Base-by-base conservation (phyloP, 495 filamentous ascomycete species). In the Penicillium coprophilum region DNA sequence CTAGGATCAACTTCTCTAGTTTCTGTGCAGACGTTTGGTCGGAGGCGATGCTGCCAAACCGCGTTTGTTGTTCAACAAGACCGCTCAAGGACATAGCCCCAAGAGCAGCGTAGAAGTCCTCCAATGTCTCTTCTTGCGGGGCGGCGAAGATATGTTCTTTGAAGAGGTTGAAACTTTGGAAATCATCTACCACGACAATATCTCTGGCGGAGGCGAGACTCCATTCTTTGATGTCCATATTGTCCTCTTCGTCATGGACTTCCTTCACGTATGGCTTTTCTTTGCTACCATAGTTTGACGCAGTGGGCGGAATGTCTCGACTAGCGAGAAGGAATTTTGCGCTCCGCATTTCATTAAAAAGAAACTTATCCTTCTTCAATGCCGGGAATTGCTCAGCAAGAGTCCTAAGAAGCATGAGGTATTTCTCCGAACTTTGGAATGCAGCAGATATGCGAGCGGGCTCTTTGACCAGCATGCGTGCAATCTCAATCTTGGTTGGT, bases 121-220 rank as follows among this genome's bases (percentile, higher is more conserved):
- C 94, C 2, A 99, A 73, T 0, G 69, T 59, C 57, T 97, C 94
- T 53, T 97, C 94, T 64, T 92, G 87, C 0, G 94, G 94, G 1
- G 93, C 90, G 47, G 85, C 89, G 8, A 92, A 79, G 28, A 99
- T 75, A 46, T 86, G 80, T 12, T 87, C 82, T 63, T 87, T 90
- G 76, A 99, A 99, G 1, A 92, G 70, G 28, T 85, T 84, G 65
- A 91, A 96, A 58, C 83, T 88, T 55, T 87, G 87, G 59, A 89
- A 88, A 64, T 96, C 92, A 70, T 99, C 92, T 8, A 91, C 78
- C 49, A 97, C 82, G 17, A 93, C 84, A 57, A 94, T 85, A 12
- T 89, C 77, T 28, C 71, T 80, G 9, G 92, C 85, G 10, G 78
- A 69, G 4, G 86, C 83, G 24, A 97, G 82, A 40, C 83, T 82